Evolutionary conservation across 2,329 filamentous ascomycete genomes (phyloP).

Genomic region (Phoma herbarum): DNA sequence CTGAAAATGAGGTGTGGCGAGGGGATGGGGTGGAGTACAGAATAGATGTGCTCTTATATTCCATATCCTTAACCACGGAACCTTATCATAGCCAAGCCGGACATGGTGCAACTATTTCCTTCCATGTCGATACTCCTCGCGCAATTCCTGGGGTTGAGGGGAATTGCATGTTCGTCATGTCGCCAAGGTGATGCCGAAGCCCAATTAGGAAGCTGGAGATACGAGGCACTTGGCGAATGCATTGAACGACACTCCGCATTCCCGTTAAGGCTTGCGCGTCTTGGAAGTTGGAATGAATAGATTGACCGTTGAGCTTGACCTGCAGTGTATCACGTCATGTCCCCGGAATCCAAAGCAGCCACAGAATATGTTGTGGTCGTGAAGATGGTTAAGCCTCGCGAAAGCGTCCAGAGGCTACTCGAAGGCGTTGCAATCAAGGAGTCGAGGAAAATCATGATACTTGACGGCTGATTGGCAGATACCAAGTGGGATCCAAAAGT

Average conservation of each 20-base stretch:
- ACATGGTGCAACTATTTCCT: background rate
- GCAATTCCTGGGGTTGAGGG: conserved; percentile 14
- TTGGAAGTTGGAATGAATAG: conserved; percentile 1
- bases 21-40: background rate
- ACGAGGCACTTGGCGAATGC: conserved; percentile 14
- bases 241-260: conserved; percentile 10
- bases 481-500: too few relatives aligned
- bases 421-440: background rate
- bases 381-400: background rate
- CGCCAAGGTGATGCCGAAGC: conserved; percentile 26
- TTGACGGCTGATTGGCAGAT: background rate
- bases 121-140: background rate
- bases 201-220: conserved; percentile 31
- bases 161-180: conserved; percentile 27
- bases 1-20: background rate
- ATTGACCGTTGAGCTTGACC: background rate
- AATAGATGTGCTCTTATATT: background rate
- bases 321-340: conserved; percentile 6
- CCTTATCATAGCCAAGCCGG: background rate
- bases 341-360: background rate
- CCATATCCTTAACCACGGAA: background rate
- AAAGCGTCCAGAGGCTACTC: background rate
- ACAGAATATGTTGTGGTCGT: too few relatives aligned
- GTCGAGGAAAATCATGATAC: background rate
- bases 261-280: conserved; percentile 11